Base-by-base conservation (phyloP, 23 red algal genomes). In the Gracilaria caudata region DNA sequence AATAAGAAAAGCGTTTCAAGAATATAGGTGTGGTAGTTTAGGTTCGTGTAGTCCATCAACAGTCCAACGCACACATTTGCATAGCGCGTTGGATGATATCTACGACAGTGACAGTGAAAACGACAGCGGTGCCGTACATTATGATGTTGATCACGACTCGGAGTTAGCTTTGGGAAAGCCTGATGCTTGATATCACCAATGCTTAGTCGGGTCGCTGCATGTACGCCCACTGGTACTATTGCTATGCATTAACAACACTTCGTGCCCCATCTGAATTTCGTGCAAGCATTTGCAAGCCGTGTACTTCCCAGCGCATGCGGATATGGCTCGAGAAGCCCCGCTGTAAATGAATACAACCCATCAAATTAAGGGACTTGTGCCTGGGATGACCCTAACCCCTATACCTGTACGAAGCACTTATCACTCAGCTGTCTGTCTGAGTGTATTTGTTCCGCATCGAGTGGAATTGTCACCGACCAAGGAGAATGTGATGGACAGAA, bases 1-100 rank as follows among this genome's bases (percentile, higher is more conserved):
- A 28, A 86, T 75, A 71, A 38, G 82, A 58, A 68, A 72, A 20
- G 82, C 82, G 23, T 86, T 86, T 57, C 82, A 86, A 39, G 82
- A 86, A n/a, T 86, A 86, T 57, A 86, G 58, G 23, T 86, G 82
- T 55, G 82, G 82, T 53, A 86, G 82, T 38, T 71, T 86, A 35
- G 82, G 82, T 34, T 47, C 82, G 8, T 57, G 65, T 32, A 86
- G 82, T 40, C 82, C 82, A n/a, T 56, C 82, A 0, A 68, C 57
- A 38, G 24, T 68, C 46, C 39, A 66, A 45, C 57, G 58, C 36
- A 34, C 57, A 13, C 39, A 63, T 47, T 32, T 38, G 23, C 38
- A 66, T 16, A 83, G 57, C 44, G 56, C 58, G 25, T 17, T 66
- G 35, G 79, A 83, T 34, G 28, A 47, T n/a, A n/a, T 46, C 28